Conservation (phyloP, 1,139 yeast species). For the Groenewaldozyma auringiensis region DNA sequence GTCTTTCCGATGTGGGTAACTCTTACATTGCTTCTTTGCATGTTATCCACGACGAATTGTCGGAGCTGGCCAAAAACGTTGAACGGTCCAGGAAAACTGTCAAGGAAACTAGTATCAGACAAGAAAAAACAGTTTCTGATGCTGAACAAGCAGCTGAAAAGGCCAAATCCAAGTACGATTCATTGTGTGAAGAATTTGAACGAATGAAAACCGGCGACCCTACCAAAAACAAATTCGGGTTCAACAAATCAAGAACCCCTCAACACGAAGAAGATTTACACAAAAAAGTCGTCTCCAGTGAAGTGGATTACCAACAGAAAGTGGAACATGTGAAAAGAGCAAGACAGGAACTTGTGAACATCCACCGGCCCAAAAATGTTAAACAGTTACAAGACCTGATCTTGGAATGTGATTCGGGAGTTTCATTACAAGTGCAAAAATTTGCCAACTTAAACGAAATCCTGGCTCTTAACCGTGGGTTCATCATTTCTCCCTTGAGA, state of each 20-base stretch:
- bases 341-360: constrained; percentile 63
- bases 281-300: constrained; percentile 74
- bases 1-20: constrained; percentile 59
- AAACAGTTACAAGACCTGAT: constrained; percentile 68
- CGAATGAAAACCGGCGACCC: constrained; percentile 77
- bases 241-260: constrained; percentile 71
- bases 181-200: constrained; percentile 81
- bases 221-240: constrained; percentile 58
- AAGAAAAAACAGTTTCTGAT: constrained; percentile 78
- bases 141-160: constrained; percentile 79
- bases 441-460: constrained; percentile 85
- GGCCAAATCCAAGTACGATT: constrained; percentile 74
- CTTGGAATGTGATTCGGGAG: constrained; percentile 80
- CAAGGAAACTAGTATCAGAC: constrained; percentile 74
- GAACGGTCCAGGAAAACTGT: constrained; percentile 62
- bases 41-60: constrained; percentile 78
- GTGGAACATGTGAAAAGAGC: constrained; percentile 66
- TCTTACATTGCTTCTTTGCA: constrained; percentile 74
- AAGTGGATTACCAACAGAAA: constrained; percentile 72
- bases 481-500: constrained; percentile 66
- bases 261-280: constrained; percentile 91
- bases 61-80: constrained; percentile 63
- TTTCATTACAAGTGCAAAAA: constrained; percentile 80
- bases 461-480: constrained; percentile 74
- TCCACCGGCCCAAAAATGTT: constrained; percentile 71